phyloP scores from a whole-genome alignment of 805 yeast species.

The Myxozyma udenii region DNA sequence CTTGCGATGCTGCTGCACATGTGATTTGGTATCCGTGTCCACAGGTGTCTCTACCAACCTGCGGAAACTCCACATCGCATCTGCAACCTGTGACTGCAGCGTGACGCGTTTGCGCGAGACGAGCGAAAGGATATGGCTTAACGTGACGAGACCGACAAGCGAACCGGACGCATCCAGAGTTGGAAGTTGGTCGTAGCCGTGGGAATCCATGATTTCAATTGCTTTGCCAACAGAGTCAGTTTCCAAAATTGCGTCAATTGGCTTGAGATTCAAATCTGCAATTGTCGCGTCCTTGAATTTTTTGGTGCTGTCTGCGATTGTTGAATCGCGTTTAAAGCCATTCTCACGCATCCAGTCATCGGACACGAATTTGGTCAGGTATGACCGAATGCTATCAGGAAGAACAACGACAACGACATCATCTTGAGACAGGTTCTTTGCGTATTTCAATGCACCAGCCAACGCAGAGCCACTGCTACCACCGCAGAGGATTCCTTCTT shows the following conservation, averaged over 20 bases:
- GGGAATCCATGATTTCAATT: conserved; percentile 63
- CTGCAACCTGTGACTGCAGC: conserved; percentile 52
- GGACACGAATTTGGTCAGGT: conserved; percentile 81
- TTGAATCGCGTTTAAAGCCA: conserved; percentile 45
- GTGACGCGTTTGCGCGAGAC: conserved; percentile 61
- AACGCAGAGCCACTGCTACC: conserved; percentile 87
- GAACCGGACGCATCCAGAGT: conserved; percentile 61
- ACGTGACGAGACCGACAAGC: conserved; percentile 70
- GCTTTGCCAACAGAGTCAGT: conserved; percentile 61
- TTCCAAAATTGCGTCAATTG: conserved; percentile 70
- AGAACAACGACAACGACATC: conserved; percentile 75
- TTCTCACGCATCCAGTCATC: conserved; percentile 87
- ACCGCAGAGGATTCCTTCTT: conserved; percentile 84
- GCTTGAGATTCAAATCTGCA: conserved; percentile 67
- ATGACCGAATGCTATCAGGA: conserved; percentile 85
- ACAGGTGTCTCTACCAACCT: conserved; percentile 56
- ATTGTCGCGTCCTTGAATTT: conserved; percentile 56
- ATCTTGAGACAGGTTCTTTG: conserved; percentile 64
- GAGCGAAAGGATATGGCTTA: conserved; percentile 66
- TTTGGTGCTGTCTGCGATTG: conserved; percentile 18
- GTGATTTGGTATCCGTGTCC: conserved; percentile 48
- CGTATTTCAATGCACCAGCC: conserved; percentile 70
- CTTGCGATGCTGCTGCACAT: conserved; percentile 11
- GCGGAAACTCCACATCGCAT: conserved; percentile 71
- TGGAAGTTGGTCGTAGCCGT: conserved; percentile 84